Conservation (phyloP, 2,329 filamentous ascomycete genomes). For the Raffaelea arxii region DNA sequence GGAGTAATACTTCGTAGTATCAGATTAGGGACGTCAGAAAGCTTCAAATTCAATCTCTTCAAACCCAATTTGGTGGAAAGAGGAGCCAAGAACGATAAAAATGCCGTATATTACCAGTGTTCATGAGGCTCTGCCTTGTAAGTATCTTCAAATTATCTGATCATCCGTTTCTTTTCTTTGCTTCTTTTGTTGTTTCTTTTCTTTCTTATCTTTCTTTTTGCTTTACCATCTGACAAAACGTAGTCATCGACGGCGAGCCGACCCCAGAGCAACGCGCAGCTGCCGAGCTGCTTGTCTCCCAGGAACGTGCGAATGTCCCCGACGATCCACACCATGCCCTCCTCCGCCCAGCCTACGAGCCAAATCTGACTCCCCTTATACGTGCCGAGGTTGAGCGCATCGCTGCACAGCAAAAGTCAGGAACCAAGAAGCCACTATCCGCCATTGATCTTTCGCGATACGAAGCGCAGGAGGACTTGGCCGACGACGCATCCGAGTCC, state of each 20-base stretch:
- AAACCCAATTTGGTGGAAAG: background rate
- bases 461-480: conserved; percentile 54
- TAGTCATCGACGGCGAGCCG: conserved; percentile 77
- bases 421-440: conserved; percentile 25
- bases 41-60: background rate
- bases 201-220: conserved; percentile 8
- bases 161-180: background rate
- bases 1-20: background rate
- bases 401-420: conserved; percentile 23
- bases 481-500: conserved; percentile 11
- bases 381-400: conserved; percentile 60
- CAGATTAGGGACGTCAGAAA: background rate
- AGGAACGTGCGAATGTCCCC: conserved; percentile 44
- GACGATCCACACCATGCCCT: conserved; percentile 44
- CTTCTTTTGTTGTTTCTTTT: conserved; percentile 8
- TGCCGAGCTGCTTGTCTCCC: conserved; percentile 59
- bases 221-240: too few species aligned
- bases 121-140: conserved; percentile 77
- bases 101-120: conserved; percentile 62
- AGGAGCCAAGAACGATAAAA: too few species aligned
- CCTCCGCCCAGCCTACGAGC: conserved; percentile 40
- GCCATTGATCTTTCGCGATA: conserved; percentile 74
- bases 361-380: conserved; percentile 57
- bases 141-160: conserved; percentile 15
- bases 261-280: conserved; percentile 51